Evolutionary conservation across 257 asterid genomes (phyloP), one percentile per base, ranked within the genome.

Genomic region (Plantago elongata): DNA sequence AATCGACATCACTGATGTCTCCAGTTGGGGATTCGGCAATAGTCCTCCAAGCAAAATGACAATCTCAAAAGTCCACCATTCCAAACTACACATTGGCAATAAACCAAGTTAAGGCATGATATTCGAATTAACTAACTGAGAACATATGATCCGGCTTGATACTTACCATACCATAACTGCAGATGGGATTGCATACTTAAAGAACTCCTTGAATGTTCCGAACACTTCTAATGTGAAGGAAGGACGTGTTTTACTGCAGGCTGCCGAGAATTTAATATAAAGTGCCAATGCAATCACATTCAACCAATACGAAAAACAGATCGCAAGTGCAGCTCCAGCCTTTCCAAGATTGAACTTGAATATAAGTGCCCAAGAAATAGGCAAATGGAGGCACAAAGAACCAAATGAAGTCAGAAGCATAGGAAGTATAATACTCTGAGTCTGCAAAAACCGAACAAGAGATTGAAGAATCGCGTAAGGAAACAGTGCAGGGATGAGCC

Each of bases 61-160:
- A 9, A 88, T 66, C 79, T 85, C 96, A 54, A 83, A 85, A 12
- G 88, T 71, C 95, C 95, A 85, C 95, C 95, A 85, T 69, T 88
- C 94, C 66, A 88, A 60, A 66, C 95, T 88, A 72, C 62, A 54
- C 7, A 46, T n/a, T 4, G 38, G 42, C 62, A 59, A 43, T 9
- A 5, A 9, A 40, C 43, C 59, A 5, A 54, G 8, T 34, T 34
- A 34, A 34, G 40, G 1, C 40, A 54, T 10, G 29, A n/a, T 9
- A n/a, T 55, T 14, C 46, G n/a, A 37, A 12, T 17, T 2, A 29
- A 45, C 14, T 6, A 9, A 45, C 37, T 4, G 10, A 17, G 17
- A 38, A 34, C 45, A 37, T 34, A 11, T 13, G 9, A 5, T 10
- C 48, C 3, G 46, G n/a, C 13, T 9, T 3, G 5, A 0, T 37